Evolutionary conservation across 768 basidiomycete genomes (phyloP).

Genomic region (Cytidiella melzeri): DNA sequence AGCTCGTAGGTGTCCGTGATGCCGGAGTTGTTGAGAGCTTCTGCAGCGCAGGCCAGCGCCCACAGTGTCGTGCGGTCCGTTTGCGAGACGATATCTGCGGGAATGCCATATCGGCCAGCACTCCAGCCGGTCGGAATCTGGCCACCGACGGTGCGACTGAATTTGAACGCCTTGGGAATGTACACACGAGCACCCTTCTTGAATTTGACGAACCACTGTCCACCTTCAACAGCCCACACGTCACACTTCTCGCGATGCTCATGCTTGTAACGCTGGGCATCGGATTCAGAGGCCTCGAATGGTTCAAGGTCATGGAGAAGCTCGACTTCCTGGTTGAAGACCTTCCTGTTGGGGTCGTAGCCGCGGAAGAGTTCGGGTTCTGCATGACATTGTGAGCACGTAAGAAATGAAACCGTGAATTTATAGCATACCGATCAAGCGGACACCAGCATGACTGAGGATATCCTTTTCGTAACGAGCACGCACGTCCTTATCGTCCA

Average conservation of each 20-base stretch:
- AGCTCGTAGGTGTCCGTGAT: conserved; percentile 98
- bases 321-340: conserved; percentile 96
- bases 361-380: conserved; percentile 98
- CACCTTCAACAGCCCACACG: conserved; percentile 85
- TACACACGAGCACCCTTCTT: conserved; percentile 94
- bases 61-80: conserved; percentile 90
- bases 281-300: conserved; percentile 85
- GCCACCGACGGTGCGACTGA: conserved; percentile 91
- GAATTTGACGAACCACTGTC: conserved; percentile 98
- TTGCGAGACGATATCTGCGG: conserved; percentile 91
- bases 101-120: conserved; percentile 94
- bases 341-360: conserved; percentile 95
- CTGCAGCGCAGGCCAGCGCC: conserved; percentile 91
- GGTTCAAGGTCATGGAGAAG: conserved; percentile 95
- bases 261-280: conserved; percentile 92
- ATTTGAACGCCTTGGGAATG: conserved; percentile 92
- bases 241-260: conserved; percentile 97
- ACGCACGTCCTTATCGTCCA: conserved; percentile 96
- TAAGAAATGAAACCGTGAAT: background rate
- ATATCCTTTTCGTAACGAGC: conserved; percentile 95
- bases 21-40: conserved; percentile 94
- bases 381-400: conserved; percentile 26
- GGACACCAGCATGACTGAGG: conserved; percentile 83
- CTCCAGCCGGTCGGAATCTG: conserved; percentile 98
- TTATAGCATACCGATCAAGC: conserved; percentile 72